Base-by-base conservation (phyloP, 2,329 filamentous ascomycete species). In the Drechslera avenae region DNA sequence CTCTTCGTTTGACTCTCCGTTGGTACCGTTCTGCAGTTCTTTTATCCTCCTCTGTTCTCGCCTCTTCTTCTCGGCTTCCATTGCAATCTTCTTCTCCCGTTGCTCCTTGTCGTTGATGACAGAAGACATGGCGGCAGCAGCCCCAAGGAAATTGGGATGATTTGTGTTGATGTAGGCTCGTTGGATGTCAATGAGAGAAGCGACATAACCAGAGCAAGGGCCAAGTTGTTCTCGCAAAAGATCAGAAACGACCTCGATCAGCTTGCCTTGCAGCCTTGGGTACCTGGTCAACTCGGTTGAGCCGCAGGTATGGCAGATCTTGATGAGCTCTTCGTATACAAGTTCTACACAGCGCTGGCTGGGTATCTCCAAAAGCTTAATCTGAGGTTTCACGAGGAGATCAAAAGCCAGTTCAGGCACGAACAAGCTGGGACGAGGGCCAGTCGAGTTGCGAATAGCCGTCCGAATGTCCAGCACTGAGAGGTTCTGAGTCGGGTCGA, bases 141-240 rank as follows among this genome's bases (percentile, higher is more conserved):
- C 94, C 36, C 94, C 94, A 13, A 97, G 84, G 79, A 99, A 99
- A 75, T 99, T 99, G 40, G 94, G 94, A 72, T 99, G 94, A 69
- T 99, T 99, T 34, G 94, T 99, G 79, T 99, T 99, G 78, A 99
- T 97, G 76, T 99, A 99, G 16, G 94, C 94, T 61, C 94, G 85
- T 76, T 99, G 94, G 54, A 99, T 99, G 19, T 94, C 89, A 60
- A 99, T 99, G 56, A 99, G 81, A 33, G 93, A 97, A 74, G 97
- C 94, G 35, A 99, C 94, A 63, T 99, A 99, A 44, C 78, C 83
- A 2, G 93, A 96, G 49, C 89, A 86, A 9, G 94, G 94, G 2
- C 94, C 94, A 5, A 99, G 81, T 53, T 93, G 85, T 77, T 99
- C 94, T 46, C 94, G 87, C 43, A 99, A 81, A 36, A 99, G 85